A percentile compares a stretch with the other conserved stretches of the same genome.
phyloP scores from a whole-genome alignment of 1,284 basidiomycete genomes.

The Rhodotorula sp. region DNA sequence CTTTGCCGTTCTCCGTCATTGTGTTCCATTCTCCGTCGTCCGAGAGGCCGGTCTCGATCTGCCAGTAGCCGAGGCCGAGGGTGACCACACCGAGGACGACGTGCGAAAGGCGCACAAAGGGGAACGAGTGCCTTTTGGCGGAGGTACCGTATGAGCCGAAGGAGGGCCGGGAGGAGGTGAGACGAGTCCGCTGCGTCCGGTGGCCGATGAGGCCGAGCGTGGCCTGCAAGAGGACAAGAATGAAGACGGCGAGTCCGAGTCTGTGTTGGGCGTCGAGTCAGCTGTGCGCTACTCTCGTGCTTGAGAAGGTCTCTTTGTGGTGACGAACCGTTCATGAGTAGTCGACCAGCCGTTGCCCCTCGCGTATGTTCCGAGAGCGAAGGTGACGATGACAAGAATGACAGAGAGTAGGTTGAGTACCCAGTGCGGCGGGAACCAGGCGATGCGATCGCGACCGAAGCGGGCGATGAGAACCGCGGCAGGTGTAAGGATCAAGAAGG shows the following conservation, averaged over 20 bases:
- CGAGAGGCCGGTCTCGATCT: conserved; percentile 21
- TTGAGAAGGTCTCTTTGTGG: neutral
- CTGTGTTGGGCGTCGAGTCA: neutral
- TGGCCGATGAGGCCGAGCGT: conserved; percentile 21
- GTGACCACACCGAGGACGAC: conserved; percentile 21
- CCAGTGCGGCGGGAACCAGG: conserved; percentile 28
- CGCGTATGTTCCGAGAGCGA: conserved; percentile 13
- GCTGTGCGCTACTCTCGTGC: neutral
- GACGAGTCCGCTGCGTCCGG: conserved; percentile 3
- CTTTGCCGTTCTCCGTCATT: conserved; percentile 11
- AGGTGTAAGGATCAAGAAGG: conserved; percentile 28
- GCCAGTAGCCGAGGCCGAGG: conserved; percentile 20
- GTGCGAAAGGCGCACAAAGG: conserved; percentile 24
- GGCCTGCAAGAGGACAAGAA: conserved; percentile 28
- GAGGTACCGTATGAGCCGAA: neutral
- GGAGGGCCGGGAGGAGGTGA: conserved; percentile 22
- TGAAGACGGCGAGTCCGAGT: conserved; percentile 31
- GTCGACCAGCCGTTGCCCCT: conserved; percentile 9
- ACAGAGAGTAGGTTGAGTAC: conserved; percentile 12
- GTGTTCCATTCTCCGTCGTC: conserved; percentile 14
- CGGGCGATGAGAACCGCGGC: conserved; percentile 29
- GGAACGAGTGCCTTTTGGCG: neutral
- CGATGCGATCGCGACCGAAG: conserved; percentile 11
- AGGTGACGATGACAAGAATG: conserved; percentile 15
- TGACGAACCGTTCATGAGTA: conserved; percentile 12